Evolutionary conservation across 192 early-diverging fungal genomes (phyloP).

Genomic region (Umbelopsis vinacea): DNA sequence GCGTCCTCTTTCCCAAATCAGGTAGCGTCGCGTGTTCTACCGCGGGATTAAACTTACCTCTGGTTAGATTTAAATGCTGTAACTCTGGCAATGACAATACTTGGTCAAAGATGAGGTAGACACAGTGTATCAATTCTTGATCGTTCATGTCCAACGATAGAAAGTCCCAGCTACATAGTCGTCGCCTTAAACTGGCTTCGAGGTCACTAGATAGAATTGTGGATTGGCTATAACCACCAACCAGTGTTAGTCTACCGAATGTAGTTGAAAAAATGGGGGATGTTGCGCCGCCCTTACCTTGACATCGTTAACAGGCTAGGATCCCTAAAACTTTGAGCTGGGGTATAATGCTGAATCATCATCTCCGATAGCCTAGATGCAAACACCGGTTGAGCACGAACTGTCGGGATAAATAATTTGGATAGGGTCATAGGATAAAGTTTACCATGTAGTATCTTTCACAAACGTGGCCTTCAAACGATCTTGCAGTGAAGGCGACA

Average conservation of each 20-base stretch:
- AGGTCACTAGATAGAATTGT: conserved; percentile 39
- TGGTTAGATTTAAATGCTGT: conserved; percentile 61
- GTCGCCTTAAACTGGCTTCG: conserved; percentile 47
- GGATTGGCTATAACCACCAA: too few species aligned
- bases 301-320: conserved; percentile 13
- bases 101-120: conserved; percentile 71
- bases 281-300: conserved; percentile 13
- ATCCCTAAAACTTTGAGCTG: conserved; percentile 23
- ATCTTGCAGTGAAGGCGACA: conserved; percentile 26
- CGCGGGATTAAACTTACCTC: conserved; percentile 38
- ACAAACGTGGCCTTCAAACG: conserved; percentile 29
- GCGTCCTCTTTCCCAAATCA: background rate
- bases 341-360: conserved; percentile 31
- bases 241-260: too few species aligned
- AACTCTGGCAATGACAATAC: conserved; percentile 57
- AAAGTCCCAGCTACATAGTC: conserved; percentile 72
- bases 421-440: background rate
- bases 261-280: too few species aligned
- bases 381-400: conserved; percentile 8
- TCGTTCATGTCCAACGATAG: conserved; percentile 63
- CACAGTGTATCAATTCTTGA: conserved; percentile 69
- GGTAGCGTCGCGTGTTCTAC: conserved; percentile 16
- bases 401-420: background rate
- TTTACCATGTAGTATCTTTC: conserved; percentile 23
- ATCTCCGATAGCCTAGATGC: conserved; percentile 27